These are phyloP conservation scores for Starmerella sp. DNA, from an alignment of 805 yeast species.

Conservation along the genomic window DNA sequence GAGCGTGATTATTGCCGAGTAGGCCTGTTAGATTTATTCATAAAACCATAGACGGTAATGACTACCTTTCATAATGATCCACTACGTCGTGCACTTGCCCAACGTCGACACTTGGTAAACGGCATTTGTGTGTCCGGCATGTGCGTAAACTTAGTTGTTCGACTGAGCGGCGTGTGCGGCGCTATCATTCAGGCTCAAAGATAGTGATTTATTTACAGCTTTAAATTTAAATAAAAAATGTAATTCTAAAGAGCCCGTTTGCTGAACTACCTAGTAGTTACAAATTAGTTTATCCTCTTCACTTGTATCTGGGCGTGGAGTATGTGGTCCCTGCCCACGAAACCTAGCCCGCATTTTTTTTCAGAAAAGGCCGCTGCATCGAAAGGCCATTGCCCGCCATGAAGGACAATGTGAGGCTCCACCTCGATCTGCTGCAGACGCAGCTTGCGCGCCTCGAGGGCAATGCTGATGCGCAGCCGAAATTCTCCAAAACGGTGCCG, in stretches of 20 bases:
- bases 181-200: no score
- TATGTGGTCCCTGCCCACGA: background rate
- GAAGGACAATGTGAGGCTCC: conserved; percentile 30
- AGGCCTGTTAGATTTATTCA: conserved; percentile 13
- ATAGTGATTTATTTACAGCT: no score
- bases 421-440: conserved; percentile 31
- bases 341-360: background rate
- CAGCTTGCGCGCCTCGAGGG: conserved; percentile 23
- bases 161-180: no score
- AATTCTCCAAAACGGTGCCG: conserved; percentile 25
- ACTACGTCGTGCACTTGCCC: no score
- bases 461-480: background rate
- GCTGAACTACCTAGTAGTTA: no score
- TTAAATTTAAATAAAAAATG: no score
- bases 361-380: background rate
- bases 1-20: conserved; percentile 70
- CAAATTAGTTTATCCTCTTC: no score
- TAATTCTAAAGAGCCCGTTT: no score
- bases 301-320: background rate
- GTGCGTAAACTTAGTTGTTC: no score
- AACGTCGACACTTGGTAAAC: no score
- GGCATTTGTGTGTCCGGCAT: no score
- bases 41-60: background rate
- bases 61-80: no score
- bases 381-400: conserved; percentile 2